Evolutionary conservation across 202 grass and related monocot genomes (phyloP), one percentile per base, ranked within the genome.

Genomic region (Schoenoplectus triqueter): DNA sequence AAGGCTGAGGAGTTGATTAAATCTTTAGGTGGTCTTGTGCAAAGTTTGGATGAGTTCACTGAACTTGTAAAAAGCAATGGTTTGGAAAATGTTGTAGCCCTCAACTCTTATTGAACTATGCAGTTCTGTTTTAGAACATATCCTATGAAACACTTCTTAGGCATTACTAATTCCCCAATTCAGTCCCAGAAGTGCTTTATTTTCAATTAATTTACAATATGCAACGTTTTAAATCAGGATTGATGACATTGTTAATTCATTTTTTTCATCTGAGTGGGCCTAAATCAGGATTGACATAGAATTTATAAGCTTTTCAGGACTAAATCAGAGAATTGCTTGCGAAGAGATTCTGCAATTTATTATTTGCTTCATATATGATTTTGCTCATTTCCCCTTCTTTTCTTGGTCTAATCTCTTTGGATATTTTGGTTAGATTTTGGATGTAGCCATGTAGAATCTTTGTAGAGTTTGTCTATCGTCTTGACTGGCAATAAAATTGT

Each of bases 1-100:
- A 91, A 95, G 81, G 90, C 88, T 0, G 90, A 95, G 4, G 87
- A 94, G 39, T 88, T 98, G 46, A 92, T 95, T 84, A 90, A 95
- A 78, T 84, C 90, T 0, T 88, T 94, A 1, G 89, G 88, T 40
- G 91, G 85, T 47, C 90, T 99, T 64, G 93, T 91, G 62, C 89
- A 83, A 60, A 89, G 80, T 72, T 39, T 99, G 69, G 89, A 99
- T 72, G 89, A 92, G 6, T 95, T 99, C 72, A 83, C 86, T 0
- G 93, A 99, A 72, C 85, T 95, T 44, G 86, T 99, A 19, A 95
- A 84, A 81, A 89, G 87, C 14, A 88, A 80, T 1, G 88, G 92
- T n/a, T 91, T 89, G 0, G 91, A 92, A 67, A 90, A 85, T 21
- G 84, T 95, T 1, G 40, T 84, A 2, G 77, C 80, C 22, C 85